phyloP scores from a whole-genome alignment of 768 basidiomycete genomes.

The Lactarius tabidus region DNA sequence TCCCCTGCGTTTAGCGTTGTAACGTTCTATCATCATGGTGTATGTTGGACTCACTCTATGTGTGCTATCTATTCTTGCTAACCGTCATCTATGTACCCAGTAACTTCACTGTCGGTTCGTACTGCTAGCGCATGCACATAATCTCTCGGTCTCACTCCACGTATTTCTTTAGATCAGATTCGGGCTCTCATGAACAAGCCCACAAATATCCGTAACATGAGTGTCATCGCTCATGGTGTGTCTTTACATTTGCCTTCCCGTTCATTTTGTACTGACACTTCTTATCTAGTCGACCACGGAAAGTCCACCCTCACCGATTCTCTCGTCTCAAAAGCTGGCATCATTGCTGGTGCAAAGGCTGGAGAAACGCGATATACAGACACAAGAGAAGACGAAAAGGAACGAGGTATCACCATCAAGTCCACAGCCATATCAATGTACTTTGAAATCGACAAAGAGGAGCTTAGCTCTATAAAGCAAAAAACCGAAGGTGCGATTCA shows the following conservation, averaged over 20 bases:
- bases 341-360: conserved; percentile 91
- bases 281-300: conserved; percentile 88
- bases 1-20: conserved; percentile 28
- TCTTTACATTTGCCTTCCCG: conserved; percentile 28
- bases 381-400: conserved; percentile 97
- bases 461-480: conserved; percentile 81
- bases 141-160: conserved; percentile 32
- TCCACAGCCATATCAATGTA: conserved; percentile 99
- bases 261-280: conserved; percentile 16
- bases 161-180: conserved; percentile 63
- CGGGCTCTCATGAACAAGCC: conserved; percentile 84
- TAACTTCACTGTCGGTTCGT: conserved; percentile 27
- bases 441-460: conserved; percentile 92
- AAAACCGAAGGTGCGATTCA: conserved; percentile 75
- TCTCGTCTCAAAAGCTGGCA: conserved; percentile 98
- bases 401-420: conserved; percentile 99
- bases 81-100: not conserved
- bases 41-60: conserved; percentile 43
- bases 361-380: conserved; percentile 97
- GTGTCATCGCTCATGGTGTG: conserved; percentile 87
- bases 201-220: conserved; percentile 94
- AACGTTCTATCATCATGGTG: conserved; percentile 72
- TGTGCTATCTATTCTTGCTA: not conserved
- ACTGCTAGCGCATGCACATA: conserved; percentile 1
- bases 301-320: conserved; percentile 99